These are phyloP conservation scores for Agarophyton chilense DNA, from an alignment of 23 red algal species.

Conservation along the genomic window DNA sequence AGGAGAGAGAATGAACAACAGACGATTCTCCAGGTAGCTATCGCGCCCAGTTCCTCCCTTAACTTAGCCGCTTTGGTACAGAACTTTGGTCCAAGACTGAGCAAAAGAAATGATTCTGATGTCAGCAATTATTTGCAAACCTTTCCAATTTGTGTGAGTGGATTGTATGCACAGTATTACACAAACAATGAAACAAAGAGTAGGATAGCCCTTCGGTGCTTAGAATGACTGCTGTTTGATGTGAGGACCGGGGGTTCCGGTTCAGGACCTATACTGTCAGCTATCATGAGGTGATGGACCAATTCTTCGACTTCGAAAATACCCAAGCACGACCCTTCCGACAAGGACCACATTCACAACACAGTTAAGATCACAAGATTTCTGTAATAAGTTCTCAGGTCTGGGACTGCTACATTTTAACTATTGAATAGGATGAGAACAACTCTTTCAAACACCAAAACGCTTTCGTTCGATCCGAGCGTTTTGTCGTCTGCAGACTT, in stretches of 20 bases:
- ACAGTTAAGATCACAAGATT: too few species aligned
- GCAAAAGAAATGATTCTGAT: neutral
- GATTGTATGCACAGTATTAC: too few species aligned
- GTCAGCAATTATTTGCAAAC: too few species aligned
- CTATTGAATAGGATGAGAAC: neutral
- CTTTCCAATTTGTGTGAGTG: too few species aligned
- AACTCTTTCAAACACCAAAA: neutral
- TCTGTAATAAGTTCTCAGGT: neutral
- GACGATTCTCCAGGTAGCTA: too few species aligned
- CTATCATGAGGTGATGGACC: neutral
- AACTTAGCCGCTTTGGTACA: neutral
- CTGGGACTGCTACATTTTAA: neutral
- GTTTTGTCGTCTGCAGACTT: conserved; percentile 2
- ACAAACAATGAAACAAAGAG: too few species aligned
- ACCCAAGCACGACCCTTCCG: too few species aligned
- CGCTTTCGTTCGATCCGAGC: conserved; percentile 22
- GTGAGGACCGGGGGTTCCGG: neutral
- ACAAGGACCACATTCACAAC: too few species aligned
- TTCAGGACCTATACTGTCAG: neutral
- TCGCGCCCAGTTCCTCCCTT: too few species aligned
- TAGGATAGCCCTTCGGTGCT: too few species aligned
- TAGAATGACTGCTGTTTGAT: too few species aligned
- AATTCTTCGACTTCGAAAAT: neutral
- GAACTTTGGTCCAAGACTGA: neutral
- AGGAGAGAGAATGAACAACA: neutral